These are phyloP conservation scores for Bullera alba DNA, from an alignment of 768 basidiomycete species.

Conservation along the genomic window DNA sequence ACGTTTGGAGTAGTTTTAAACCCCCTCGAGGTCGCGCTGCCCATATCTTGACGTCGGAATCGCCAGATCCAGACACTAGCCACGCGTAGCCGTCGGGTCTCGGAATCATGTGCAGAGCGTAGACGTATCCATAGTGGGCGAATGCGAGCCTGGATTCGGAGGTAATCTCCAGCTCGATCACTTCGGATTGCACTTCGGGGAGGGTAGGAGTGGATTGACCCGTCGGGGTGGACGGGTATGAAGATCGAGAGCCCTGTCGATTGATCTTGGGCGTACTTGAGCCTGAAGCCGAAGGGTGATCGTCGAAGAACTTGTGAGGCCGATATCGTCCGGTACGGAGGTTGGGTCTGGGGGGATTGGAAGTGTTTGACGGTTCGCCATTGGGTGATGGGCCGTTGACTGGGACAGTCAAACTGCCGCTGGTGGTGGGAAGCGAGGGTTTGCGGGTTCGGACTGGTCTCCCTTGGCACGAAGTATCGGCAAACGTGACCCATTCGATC, in stretches of 20 bases:
- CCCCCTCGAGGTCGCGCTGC: conserved; percentile 31
- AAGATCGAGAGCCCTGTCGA: too few relatives aligned
- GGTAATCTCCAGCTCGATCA: conserved; percentile 51
- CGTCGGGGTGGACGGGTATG: not conserved
- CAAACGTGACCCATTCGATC: conserved; percentile 76
- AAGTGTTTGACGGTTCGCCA: not conserved
- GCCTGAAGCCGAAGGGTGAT: conserved; percentile 59
- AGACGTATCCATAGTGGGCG: conserved; percentile 91
- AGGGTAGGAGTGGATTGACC: not conserved
- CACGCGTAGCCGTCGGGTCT: conserved; percentile 45
- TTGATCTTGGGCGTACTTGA: conserved; percentile 38
- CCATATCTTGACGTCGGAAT: conserved; percentile 68
- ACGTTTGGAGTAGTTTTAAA: conserved; percentile 20
- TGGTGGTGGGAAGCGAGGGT: conserved; percentile 11
- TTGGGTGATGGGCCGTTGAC: conserved; percentile 2
- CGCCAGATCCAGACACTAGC: conserved; percentile 81
- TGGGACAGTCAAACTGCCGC: conserved; percentile 20
- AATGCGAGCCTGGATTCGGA: conserved; percentile 69
- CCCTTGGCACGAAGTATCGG: conserved; percentile 8
- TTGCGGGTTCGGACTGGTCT: conserved; percentile 17
- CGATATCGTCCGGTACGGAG: conserved; percentile 37
- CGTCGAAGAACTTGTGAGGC: conserved; percentile 84
- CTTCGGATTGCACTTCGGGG: conserved; percentile 1
- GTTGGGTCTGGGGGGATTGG: conserved; percentile 6
- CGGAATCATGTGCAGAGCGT: conserved; percentile 62